phyloP scores from a whole-genome alignment of 192 early-diverging fungal genomes.

The Entomortierella chlamydospora region DNA sequence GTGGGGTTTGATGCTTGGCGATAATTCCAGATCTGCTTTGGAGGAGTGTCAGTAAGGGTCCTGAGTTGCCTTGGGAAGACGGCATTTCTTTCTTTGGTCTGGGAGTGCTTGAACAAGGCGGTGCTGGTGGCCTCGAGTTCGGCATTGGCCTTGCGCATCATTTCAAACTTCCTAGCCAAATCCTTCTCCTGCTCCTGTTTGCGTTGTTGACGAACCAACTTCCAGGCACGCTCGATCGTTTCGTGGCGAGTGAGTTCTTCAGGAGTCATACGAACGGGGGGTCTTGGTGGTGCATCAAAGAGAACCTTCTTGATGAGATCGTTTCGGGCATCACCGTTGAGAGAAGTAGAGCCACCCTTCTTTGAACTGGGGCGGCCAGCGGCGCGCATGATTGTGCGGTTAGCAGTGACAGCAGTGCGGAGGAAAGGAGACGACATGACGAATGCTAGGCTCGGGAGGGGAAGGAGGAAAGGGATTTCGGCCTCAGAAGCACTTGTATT shows the following conservation, averaged over 20 bases:
- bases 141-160: slow-evolving; percentile 73
- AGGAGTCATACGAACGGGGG: slow-evolving; percentile 59
- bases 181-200: slow-evolving; percentile 58
- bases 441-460: slow-evolving; percentile 3
- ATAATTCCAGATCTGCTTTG: slow-evolving; percentile 78
- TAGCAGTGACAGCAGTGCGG: slow-evolving; percentile 28
- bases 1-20: slow-evolving; percentile 33
- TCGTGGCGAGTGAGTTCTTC: slow-evolving; percentile 74
- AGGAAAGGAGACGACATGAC: slow-evolving; percentile 49
- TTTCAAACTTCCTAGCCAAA: slow-evolving; percentile 67
- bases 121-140: slow-evolving; percentile 71
- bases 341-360: slow-evolving; percentile 34
- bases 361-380: slow-evolving; percentile 21
- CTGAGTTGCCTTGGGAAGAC: slow-evolving; percentile 80
- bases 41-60: slow-evolving; percentile 80
- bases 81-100: slow-evolving; percentile 63
- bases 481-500: too few species aligned
- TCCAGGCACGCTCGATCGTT: slow-evolving; percentile 80
- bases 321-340: slow-evolving; percentile 67
- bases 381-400: slow-evolving; percentile 41
- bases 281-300: slow-evolving; percentile 63
- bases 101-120: slow-evolving; percentile 72
- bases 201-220: slow-evolving; percentile 62
- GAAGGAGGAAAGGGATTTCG: background rate
- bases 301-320: slow-evolving; percentile 80